These are phyloP conservation scores for Paracamarosporium sp. DNA, from an alignment of 2,329 filamentous ascomycete species.

Conservation along the genomic window DNA sequence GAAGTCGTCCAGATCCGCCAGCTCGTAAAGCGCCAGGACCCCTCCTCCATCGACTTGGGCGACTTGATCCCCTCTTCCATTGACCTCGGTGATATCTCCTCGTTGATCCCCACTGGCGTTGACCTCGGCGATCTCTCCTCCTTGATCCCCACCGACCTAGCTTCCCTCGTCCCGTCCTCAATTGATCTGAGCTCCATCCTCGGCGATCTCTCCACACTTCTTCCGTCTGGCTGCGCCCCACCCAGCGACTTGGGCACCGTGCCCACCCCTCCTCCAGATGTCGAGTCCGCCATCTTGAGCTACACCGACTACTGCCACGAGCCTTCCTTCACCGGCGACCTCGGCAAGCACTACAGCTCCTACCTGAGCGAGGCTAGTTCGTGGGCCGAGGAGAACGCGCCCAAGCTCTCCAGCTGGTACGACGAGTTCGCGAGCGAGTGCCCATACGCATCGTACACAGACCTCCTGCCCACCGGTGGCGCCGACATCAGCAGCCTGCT, in stretches of 20 bases:
- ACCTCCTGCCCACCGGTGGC: background rate
- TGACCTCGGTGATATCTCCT: background rate
- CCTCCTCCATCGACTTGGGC: slow-evolving; percentile 1
- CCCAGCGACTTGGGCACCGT: background rate
- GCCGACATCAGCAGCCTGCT: background rate
- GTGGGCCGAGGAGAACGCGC: slow-evolving; percentile 1
- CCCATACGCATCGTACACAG: slow-evolving; percentile 9
- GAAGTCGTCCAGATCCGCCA: slow-evolving; percentile 15
- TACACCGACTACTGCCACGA: slow-evolving; percentile 7
- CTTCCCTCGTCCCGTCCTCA: background rate
- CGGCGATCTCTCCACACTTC: background rate
- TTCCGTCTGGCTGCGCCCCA: slow-evolving; percentile 1
- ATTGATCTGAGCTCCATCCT: background rate
- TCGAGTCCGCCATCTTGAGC: slow-evolving; percentile 7
- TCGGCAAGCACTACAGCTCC: slow-evolving; percentile 5
- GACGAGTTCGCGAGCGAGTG: slow-evolving; percentile 2
- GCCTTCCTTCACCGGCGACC: slow-evolving; percentile 8
- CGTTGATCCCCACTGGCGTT: background rate
- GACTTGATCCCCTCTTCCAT: background rate
- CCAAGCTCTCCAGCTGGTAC: slow-evolving; percentile 4
- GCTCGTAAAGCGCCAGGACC: slow-evolving; percentile 3
- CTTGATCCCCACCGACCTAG: slow-evolving; percentile 1
- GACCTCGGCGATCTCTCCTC: background rate
- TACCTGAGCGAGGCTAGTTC: slow-evolving; percentile 6
- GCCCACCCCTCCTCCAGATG: slow-evolving; percentile 1